phyloP scores from a whole-genome alignment of 495 filamentous ascomycete genomes.

The Neurospora sp. region DNA sequence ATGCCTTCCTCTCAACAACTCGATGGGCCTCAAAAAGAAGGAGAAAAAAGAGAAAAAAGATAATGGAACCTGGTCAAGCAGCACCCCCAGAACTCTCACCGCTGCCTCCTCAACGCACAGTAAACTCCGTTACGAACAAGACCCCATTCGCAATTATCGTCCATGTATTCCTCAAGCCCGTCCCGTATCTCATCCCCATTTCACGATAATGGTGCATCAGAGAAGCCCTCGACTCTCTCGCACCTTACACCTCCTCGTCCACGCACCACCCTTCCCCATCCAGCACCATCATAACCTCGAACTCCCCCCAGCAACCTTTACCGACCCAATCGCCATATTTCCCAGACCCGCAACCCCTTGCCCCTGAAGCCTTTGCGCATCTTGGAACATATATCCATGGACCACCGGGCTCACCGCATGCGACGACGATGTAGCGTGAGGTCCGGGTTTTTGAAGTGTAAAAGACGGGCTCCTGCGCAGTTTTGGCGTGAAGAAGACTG shows the following conservation, averaged over 20 bases:
- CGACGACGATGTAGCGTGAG: background rate
- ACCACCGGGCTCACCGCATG: slow-evolving; percentile 32
- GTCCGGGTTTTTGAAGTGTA: slow-evolving; percentile 10
- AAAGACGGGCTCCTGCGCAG: slow-evolving; percentile 31
- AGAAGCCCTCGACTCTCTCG: background rate
- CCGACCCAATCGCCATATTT: background rate
- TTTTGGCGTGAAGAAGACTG: slow-evolving; percentile 49
- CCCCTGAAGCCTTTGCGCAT: slow-evolving; percentile 13
- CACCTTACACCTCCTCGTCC: background rate
- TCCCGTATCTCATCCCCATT: background rate
- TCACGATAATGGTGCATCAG: background rate
- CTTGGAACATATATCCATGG: slow-evolving; percentile 43
- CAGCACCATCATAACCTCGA: slow-evolving; percentile 31
- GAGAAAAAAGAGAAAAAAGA: background rate
- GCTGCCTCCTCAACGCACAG: background rate
- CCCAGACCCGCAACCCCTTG: slow-evolving; percentile 7
- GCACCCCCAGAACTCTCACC: background rate
- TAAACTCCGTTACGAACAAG: background rate
- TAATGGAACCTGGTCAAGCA: background rate
- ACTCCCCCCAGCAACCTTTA: background rate
- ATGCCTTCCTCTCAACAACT: no score
- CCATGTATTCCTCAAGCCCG: background rate
- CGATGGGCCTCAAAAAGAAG: no score
- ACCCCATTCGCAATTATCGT: background rate
- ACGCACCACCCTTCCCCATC: background rate